Conservation (phyloP, 192 early-diverging fungal species). For the Umbelopsis sp. region DNA sequence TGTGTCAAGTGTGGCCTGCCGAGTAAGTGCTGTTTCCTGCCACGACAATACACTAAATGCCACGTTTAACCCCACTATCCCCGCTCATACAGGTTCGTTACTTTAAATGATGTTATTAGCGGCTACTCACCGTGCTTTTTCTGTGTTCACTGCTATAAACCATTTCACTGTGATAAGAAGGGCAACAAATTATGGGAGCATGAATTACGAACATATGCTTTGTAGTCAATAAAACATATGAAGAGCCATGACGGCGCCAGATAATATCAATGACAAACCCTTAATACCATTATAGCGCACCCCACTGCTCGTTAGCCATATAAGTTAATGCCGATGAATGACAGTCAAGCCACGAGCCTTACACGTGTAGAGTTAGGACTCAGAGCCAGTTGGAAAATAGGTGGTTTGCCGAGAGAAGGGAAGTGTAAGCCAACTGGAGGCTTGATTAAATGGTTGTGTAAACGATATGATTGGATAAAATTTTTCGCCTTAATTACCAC, state of each 20-base stretch:
- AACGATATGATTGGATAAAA: not conserved
- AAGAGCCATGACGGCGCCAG: too few species aligned
- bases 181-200: constrained; percentile 33
- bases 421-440: not conserved
- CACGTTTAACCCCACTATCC: constrained; percentile 3
- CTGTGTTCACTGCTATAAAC: constrained; percentile 71
- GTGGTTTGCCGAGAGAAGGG: constrained; percentile 2
- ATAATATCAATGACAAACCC: not conserved
- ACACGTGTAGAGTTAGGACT: constrained; percentile 11
- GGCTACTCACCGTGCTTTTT: constrained; percentile 71
- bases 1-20: constrained; percentile 62
- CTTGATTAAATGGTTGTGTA: too few species aligned
- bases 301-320: constrained; percentile 5
- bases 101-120: constrained; percentile 69
- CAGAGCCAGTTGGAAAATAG: not conserved
- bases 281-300: not conserved
- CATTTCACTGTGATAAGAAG: constrained; percentile 67
- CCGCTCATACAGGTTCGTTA: constrained; percentile 48
- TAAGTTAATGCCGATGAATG: constrained; percentile 14
- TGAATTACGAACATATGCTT: constrained; percentile 3
- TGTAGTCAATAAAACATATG: not conserved
- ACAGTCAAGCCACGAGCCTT: constrained; percentile 8
- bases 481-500: constrained; percentile 4
- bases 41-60: not conserved
- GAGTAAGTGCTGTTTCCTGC: constrained; percentile 32